A percentile compares a stretch with the other conserved stretches of the same genome.
phyloP scores from a whole-genome alignment of 768 basidiomycete species.

The Boletus rubropictus region DNA sequence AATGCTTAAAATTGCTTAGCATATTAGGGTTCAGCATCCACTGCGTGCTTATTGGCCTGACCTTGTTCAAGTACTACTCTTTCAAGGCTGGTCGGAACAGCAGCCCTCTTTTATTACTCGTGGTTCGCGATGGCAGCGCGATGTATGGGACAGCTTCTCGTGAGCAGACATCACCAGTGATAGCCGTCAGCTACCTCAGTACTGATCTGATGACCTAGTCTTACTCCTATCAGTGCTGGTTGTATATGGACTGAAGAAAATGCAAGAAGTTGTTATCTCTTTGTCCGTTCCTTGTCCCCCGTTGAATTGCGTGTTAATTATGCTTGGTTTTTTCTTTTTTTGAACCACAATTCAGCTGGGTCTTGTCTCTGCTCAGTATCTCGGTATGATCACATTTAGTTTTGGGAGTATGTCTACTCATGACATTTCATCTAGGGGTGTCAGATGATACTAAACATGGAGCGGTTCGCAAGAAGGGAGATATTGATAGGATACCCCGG shows the following conservation, averaged over 20 bases:
- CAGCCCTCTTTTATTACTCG: conserved; percentile 17
- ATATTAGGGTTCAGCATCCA: conserved; percentile 10
- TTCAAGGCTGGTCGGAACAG: conserved; percentile 15
- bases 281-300: conserved; percentile 5
- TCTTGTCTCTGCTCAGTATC: conserved; percentile 4
- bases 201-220: conserved; percentile 1
- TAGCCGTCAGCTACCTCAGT: too few species aligned
- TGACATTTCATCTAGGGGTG: conserved; percentile 16
- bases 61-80: conserved; percentile 13
- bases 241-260: background rate
- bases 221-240: background rate
- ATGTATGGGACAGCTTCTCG: conserved; percentile 5
- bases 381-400: conserved; percentile 1
- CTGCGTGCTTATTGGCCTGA: background rate
- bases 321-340: background rate
- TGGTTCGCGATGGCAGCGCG: conserved; percentile 13
- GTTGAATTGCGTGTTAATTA: background rate
- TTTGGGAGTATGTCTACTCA: background rate
- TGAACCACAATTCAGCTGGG: conserved; percentile 7
- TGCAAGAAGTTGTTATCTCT: background rate
- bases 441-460: conserved; percentile 16
- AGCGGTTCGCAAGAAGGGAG: conserved; percentile 10
- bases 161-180: background rate
- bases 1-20: conserved; percentile 1
- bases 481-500: background rate